Base-by-base conservation (phyloP, 768 basidiomycete species). In the Suillus decipiens region DNA sequence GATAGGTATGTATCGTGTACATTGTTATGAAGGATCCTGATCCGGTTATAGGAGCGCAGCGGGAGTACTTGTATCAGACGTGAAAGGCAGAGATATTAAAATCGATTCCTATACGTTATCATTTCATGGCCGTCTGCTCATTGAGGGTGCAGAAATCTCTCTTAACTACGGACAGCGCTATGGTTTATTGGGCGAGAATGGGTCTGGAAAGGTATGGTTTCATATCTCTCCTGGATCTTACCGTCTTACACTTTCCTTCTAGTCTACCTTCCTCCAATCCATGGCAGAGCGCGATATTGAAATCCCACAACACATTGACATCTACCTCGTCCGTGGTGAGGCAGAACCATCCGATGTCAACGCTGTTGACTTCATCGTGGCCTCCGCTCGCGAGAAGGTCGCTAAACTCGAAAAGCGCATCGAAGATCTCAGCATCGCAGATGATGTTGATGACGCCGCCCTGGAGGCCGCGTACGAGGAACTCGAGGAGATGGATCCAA, bases 231-330 rank as follows among this genome's bases (percentile, higher is more conserved):
- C 48, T 59, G 33, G 60, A 19, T 57, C 57, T 43, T 61, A 62
- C 61, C 34, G 36, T 56, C 60, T 10, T 33, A 24, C 61, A 45
- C 71, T 51, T 24, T 56, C 19, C 14, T 51, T 34, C 15, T 70
- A 96, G 94, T 97, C 96, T 1, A 99, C 96, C 3, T 94, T 97
- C 81, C 85, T 99, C 33, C 90, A 94, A 81, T 97, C 96, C 33
- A 87, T 99, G 71, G 94, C 95, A 15, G 92, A 95, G 69, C 92
- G 95, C 62, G 96, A 99, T 73, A 92, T 99, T 58, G 89, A 90
- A 55, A 96, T 99, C 66, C 97, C 96, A 19, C 80, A 83, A 9
- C 95, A 99, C 78, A 91, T 99, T 75, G 96, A 99, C 75, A 96
- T 98, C 77, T 97, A 99, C 81, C 89, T 98, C 68, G 96, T 99